These are phyloP conservation scores for Fusarium haematococcum DNA, from an alignment of 2,329 filamentous ascomycete genomes.

Conservation along the genomic window DNA sequence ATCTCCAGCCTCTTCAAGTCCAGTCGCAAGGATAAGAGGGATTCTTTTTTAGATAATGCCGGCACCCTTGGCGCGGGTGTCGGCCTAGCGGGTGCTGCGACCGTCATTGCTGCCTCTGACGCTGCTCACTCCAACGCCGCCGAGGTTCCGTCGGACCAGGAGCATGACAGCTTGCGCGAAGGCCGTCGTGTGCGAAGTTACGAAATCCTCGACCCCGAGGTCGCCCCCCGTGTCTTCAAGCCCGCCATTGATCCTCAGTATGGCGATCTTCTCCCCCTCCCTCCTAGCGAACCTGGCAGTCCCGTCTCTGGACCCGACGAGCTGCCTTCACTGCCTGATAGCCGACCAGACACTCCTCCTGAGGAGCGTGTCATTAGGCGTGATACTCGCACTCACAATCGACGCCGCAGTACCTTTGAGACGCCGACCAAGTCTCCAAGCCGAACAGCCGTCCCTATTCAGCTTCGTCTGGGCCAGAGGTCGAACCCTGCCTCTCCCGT, in stretches of 20 bases:
- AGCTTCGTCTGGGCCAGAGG: slow-evolving; percentile 64
- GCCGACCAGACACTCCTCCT: slow-evolving; percentile 68
- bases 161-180: slow-evolving; percentile 46
- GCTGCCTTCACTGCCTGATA: slow-evolving; percentile 69
- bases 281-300: slow-evolving; percentile 68
- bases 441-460: slow-evolving; percentile 68
- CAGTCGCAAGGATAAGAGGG: slow-evolving; percentile 56
- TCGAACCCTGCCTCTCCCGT: slow-evolving; percentile 58
- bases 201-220: slow-evolving; percentile 67
- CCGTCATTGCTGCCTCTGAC: slow-evolving; percentile 52
- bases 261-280: slow-evolving; percentile 73
- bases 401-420: slow-evolving; percentile 62
- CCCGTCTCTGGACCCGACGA: slow-evolving; percentile 54
- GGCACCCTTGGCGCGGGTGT: slow-evolving; percentile 77
- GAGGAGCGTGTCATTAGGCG: slow-evolving; percentile 58
- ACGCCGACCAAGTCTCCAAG: slow-evolving; percentile 64
- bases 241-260: slow-evolving; percentile 75
- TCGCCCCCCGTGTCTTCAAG: slow-evolving; percentile 68
- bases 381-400: slow-evolving; percentile 57
- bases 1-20: slow-evolving; percentile 64
- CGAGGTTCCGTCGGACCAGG: slow-evolving; percentile 56
- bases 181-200: slow-evolving; percentile 40
- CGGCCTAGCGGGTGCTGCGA: slow-evolving; percentile 68
- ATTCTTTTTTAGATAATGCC: slow-evolving; percentile 80
- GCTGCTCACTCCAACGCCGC: slow-evolving; percentile 59